Evolutionary conservation across 768 basidiomycete species (phyloP).

Genomic region (Kwoniella sp.): DNA sequence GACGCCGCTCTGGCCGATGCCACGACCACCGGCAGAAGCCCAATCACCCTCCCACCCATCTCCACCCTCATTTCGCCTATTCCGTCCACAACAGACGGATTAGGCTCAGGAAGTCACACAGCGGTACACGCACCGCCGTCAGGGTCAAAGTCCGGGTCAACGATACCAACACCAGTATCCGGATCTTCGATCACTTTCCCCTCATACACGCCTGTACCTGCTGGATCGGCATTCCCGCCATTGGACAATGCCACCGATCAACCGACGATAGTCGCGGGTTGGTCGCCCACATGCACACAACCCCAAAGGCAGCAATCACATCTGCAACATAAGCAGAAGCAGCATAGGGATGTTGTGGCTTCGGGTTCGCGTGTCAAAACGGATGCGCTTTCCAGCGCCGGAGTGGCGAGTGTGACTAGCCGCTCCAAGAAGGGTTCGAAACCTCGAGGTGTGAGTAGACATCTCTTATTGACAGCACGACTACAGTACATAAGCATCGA

Average conservation of each 20-base stretch:
- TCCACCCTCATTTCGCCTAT: slow-evolving; percentile 6
- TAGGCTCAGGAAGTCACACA: neutral
- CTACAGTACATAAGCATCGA: neutral
- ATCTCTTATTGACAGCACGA: neutral
- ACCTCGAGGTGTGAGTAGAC: neutral
- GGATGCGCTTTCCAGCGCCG: neutral
- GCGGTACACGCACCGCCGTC: neutral
- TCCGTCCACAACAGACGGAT: neutral
- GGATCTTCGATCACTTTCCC: neutral
- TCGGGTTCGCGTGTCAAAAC: neutral
- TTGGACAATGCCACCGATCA: slow-evolving; percentile 5
- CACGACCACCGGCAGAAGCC: neutral
- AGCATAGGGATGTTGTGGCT: neutral
- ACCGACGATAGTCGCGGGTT: neutral
- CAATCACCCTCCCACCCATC: slow-evolving; percentile 10
- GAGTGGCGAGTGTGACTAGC: neutral
- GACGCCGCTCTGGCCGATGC: slow-evolving; percentile 14
- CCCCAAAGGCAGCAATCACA: neutral
- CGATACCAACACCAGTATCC: neutral
- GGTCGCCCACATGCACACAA: neutral
- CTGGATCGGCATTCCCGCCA: neutral
- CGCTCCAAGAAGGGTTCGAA: neutral
- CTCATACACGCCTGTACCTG: neutral
- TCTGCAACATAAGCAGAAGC: neutral
- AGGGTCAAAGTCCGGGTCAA: slow-evolving; percentile 9